Percentiles rank a stretch among this genome's conserved stretches.
Conservation (phyloP, 2,329 filamentous ascomycete genomes). For the Geosmithia flava region DNA sequence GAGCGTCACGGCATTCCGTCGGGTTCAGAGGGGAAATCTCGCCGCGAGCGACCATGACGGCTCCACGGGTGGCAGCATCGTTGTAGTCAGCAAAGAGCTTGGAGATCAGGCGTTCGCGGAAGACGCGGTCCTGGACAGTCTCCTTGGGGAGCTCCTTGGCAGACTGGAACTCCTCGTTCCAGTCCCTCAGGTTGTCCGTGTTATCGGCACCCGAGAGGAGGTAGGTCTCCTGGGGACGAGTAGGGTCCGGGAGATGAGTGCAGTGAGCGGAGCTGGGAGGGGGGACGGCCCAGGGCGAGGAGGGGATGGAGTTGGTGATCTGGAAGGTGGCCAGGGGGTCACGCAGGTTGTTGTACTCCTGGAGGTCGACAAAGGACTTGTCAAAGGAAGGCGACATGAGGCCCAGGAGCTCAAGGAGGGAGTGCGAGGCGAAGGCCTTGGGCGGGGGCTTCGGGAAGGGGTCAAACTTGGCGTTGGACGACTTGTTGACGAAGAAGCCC, state of each 20-base stretch:
- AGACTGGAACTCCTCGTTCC: constrained; percentile 98
- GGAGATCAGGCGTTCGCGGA: constrained; percentile 83
- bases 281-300: constrained; percentile 84
- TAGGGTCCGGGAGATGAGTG: constrained; percentile 70
- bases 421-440: constrained; percentile 73
- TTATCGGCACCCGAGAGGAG: constrained; percentile 85
- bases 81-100: constrained; percentile 98
- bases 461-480: constrained; percentile 89
- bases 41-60: constrained; percentile 81
- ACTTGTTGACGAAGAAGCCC: constrained; percentile 96
- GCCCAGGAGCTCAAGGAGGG: constrained; percentile 67
- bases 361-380: constrained; percentile 61
- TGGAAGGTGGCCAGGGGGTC: constrained; percentile 90
- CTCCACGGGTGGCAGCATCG: constrained; percentile 84
- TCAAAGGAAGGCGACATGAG: constrained; percentile 76
- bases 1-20: constrained; percentile 81
- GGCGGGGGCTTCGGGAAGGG: constrained; percentile 68
- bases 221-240: constrained; percentile 85
- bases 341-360: constrained; percentile 73
- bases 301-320: constrained; percentile 86
- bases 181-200: constrained; percentile 87
- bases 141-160: constrained; percentile 90
- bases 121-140: constrained; percentile 87
- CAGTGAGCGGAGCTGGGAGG: constrained; percentile 49
- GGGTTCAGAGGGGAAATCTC: constrained; percentile 92